phyloP scores from a whole-genome alignment of 345 rosid genomes.

The Mercurialis annua region DNA sequence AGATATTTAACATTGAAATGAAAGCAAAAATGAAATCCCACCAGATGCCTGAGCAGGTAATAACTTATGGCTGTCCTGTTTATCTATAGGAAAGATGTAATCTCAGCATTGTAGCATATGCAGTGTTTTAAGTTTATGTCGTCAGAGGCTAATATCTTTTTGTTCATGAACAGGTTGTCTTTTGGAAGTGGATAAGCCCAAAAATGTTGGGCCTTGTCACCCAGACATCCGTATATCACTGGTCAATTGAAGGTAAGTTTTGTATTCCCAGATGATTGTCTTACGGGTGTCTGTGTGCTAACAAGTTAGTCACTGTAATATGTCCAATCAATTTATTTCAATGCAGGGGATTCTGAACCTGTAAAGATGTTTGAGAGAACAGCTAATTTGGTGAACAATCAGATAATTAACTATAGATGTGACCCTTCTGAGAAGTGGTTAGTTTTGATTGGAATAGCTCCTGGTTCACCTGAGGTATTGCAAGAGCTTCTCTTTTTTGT shows the following conservation, averaged over 20 bases:
- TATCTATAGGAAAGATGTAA: not conserved
- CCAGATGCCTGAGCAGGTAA: slow-evolving; percentile 99
- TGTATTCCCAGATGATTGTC: not conserved
- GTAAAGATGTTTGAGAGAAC: slow-evolving; percentile 96
- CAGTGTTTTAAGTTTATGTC: not conserved
- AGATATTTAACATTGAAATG: slow-evolving; percentile 96
- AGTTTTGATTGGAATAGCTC: slow-evolving; percentile 95
- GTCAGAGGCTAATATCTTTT: slow-evolving; percentile 2
- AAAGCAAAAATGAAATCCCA: slow-evolving; percentile 89
- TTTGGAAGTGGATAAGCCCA: slow-evolving; percentile 97
- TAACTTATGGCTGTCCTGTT: not conserved
- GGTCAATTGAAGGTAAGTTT: slow-evolving; percentile 88
- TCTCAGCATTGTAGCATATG: not conserved
- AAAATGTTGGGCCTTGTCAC: slow-evolving; percentile 96
- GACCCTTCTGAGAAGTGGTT: slow-evolving; percentile 96
- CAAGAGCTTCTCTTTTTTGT: not conserved
- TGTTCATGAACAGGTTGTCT: slow-evolving; percentile 56
- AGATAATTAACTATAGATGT: slow-evolving; percentile 92
- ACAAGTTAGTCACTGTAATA: not conserved
- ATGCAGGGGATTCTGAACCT: slow-evolving; percentile 90
- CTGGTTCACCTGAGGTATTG: slow-evolving; percentile 93
- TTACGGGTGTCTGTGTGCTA: not conserved
- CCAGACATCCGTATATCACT: slow-evolving; percentile 83
- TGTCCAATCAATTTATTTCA: not conserved
- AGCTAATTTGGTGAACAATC: slow-evolving; percentile 86